Evolutionary conservation across 1,284 basidiomycete genomes (phyloP), one percentile per base, ranked within the genome.

Genomic region (Phaffia rhodozyma): DNA sequence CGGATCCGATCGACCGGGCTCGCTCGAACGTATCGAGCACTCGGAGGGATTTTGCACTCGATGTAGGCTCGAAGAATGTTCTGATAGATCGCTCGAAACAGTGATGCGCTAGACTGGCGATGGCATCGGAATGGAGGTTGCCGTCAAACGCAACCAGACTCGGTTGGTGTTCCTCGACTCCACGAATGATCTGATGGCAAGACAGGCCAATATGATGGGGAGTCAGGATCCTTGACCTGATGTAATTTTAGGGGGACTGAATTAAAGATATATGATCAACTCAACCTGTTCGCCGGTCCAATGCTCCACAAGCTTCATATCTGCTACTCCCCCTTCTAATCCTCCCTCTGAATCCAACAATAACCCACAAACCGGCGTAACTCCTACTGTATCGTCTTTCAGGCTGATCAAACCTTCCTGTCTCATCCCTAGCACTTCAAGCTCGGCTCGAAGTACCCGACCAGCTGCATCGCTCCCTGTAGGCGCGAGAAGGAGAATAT

Each of bases 281-380:
- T 27, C 34, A 49, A 87, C 86, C 70, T 75, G 72, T 25, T 80
- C 72, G 23, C 74, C 74, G 48, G 78, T 72, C 53, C 90, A 72
- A 1, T 75, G 72, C 60, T 83, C 77, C 9, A 84, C 82, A 51
- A 91, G 85, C 50, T 79, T 82, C 89, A 97, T 97, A 73, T 97
- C 93, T 5, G 93, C 91, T 5, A 97, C 83, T 6, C 96, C 96
- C 23, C 82, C 83, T 1, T 86, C 78, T 13, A 98, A 79, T 61
- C 84, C 82, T 0, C 92, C 91, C 13, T 78, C 72, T 27, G 75
- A 75, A 71, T 91, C 86, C 53, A 98, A 77, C 49, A 91, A 77
- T 77, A 97, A 83, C 68, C 86, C 91, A 76, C 92, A 94, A 7
- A 89, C 85, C 0, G 92, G 84, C 23, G 87, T 88, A 62, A 80